Evolutionary conservation across 371 early-diverging fungal genomes (phyloP).

Genomic region (Mortierella sp.): DNA sequence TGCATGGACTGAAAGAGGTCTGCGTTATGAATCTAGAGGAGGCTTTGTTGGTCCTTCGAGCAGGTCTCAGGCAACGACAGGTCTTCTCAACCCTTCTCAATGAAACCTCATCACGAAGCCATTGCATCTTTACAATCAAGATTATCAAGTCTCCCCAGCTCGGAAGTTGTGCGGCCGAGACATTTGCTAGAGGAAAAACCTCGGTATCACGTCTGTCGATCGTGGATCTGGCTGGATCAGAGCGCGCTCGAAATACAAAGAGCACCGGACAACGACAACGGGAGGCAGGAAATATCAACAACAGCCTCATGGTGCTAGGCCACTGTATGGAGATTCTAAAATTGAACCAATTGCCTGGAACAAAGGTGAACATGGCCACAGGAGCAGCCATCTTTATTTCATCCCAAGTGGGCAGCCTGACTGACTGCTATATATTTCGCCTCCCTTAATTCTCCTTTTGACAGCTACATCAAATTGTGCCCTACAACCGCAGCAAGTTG

Average conservation of each 20-base stretch:
- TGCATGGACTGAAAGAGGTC: slow-evolving; percentile 67
- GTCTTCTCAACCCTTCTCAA: slow-evolving; percentile 74
- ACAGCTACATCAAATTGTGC: slow-evolving; percentile 66
- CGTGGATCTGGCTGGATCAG: slow-evolving; percentile 98
- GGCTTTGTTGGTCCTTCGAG: slow-evolving; percentile 65
- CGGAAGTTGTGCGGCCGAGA: slow-evolving; percentile 60
- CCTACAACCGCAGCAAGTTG: slow-evolving; percentile 76
- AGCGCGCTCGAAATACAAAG: slow-evolving; percentile 85
- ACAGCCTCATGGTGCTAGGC: slow-evolving; percentile 93
- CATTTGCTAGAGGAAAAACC: slow-evolving; percentile 57
- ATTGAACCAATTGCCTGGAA: slow-evolving; percentile 62
- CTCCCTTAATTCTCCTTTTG: not conserved
- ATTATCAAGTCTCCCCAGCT: slow-evolving; percentile 69
- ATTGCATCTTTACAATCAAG: slow-evolving; percentile 77
- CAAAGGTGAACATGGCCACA: slow-evolving; percentile 16
- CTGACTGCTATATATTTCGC: not conserved
- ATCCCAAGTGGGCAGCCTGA: not conserved
- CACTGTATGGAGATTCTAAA: slow-evolving; percentile 82
- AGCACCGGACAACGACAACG: slow-evolving; percentile 86
- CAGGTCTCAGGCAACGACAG: slow-evolving; percentile 71
- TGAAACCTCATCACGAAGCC: slow-evolving; percentile 72
- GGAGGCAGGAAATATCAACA: slow-evolving; percentile 96
- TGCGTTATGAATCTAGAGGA: slow-evolving; percentile 69
- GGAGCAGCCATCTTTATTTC: not conserved
- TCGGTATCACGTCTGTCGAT: slow-evolving; percentile 75